Evolutionary conservation across 129 eudicot species (phyloP).

Genomic region (Chrysanthemum lavandulifolium): DNA sequence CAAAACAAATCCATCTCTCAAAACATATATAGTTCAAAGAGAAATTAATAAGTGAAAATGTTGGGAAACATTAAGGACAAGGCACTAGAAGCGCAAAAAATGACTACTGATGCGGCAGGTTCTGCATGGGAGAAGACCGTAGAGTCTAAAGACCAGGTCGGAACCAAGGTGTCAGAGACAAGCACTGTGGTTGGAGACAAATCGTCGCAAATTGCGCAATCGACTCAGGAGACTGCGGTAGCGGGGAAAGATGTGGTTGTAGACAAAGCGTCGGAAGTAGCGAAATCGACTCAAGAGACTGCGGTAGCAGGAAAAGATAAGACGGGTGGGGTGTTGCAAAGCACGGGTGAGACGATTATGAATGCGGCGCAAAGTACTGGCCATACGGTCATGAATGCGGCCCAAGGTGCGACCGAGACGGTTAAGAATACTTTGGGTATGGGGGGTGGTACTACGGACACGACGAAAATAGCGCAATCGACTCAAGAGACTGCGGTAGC

Average conservation of each 20-base stretch:
- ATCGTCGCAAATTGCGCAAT: slow-evolving; percentile 43
- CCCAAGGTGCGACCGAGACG: slow-evolving; percentile 58
- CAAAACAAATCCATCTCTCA: not conserved
- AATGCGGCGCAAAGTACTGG: slow-evolving; percentile 26
- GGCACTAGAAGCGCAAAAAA: slow-evolving; percentile 47
- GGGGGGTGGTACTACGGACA: too few species aligned
- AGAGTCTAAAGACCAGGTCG: slow-evolving; percentile 51
- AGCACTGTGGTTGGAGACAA: slow-evolving; percentile 40
- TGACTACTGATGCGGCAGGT: slow-evolving; percentile 36
- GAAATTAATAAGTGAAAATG: slow-evolving; percentile 36
- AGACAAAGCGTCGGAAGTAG: slow-evolving; percentile 55
- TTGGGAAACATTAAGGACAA: slow-evolving; percentile 38
- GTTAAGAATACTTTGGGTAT: slow-evolving; percentile 35
- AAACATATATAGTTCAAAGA: not conserved
- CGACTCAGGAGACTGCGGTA: slow-evolving; percentile 30
- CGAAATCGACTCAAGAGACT: slow-evolving; percentile 50
- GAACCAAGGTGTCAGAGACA: slow-evolving; percentile 45
- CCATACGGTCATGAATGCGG: slow-evolving; percentile 56
- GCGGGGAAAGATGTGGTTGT: too few species aligned
- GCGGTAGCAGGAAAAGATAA: slow-evolving; percentile 66
- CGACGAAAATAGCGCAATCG: not conserved
- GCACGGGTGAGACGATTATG: not conserved
- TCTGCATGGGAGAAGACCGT: slow-evolving; percentile 37
- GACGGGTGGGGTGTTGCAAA: slow-evolving; percentile 49
- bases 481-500: slow-evolving; percentile 53